These are phyloP conservation scores for Coprinellus micaceus DNA, from an alignment of 768 basidiomycete genomes.

Conservation along the genomic window DNA sequence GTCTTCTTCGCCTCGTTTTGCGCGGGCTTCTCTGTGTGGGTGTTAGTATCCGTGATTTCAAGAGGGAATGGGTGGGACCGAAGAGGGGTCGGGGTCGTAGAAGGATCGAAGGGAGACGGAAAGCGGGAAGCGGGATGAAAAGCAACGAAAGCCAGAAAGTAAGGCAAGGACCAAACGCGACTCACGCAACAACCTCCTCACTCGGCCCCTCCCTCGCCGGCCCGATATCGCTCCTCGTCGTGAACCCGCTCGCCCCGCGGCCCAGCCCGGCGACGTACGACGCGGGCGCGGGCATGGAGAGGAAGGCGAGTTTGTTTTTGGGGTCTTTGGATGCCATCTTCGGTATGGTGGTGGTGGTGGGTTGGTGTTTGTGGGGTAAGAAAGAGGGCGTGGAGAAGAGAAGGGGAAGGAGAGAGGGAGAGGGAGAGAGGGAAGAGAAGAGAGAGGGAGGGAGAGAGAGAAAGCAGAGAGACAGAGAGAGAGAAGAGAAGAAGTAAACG, in stretches of 20 bases:
- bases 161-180: too few species aligned
- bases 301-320: slow-evolving; percentile 78
- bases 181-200: slow-evolving; percentile 85
- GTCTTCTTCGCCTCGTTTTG: slow-evolving; percentile 79
- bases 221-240: slow-evolving; percentile 97
- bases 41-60: not conserved
- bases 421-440: too few species aligned
- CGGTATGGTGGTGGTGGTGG: slow-evolving; percentile 1
- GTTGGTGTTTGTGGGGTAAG: too few species aligned
- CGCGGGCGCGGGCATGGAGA: slow-evolving; percentile 91
- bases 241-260: slow-evolving; percentile 97
- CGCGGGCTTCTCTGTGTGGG: slow-evolving; percentile 71
- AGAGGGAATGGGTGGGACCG: not conserved
- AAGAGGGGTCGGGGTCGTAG: too few species aligned
- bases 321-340: slow-evolving; percentile 30
- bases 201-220: slow-evolving; percentile 94
- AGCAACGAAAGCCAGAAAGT: too few species aligned
- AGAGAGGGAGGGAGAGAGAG: too few species aligned
- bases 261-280: slow-evolving; percentile 99
- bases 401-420: too few species aligned
- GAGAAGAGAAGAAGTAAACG: too few species aligned
- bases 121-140: too few species aligned
- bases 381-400: too few species aligned
- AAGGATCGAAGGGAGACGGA: too few species aligned
- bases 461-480: too few species aligned